These are phyloP conservation scores for Saccharomycopsis sp. DNA, from an alignment of 805 yeast species.

Conservation along the genomic window DNA sequence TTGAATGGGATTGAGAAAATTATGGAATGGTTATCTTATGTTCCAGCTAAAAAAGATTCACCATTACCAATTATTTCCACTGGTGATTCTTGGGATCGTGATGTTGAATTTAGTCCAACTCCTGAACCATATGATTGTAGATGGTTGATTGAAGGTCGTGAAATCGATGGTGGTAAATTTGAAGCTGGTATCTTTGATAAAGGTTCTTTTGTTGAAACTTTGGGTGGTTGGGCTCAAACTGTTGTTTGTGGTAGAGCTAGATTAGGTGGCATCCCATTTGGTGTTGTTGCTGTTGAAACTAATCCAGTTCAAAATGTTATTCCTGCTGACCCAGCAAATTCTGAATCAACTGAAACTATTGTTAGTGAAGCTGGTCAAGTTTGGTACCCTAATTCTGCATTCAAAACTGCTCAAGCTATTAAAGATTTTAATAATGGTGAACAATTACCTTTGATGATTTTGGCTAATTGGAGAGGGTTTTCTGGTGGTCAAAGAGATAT, in stretches of 20 bases:
- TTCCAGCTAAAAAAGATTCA: conserved; percentile 83
- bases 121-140: conserved; percentile 82
- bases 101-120: conserved; percentile 61
- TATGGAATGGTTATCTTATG: conserved; percentile 90
- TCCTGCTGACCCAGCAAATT: conserved; percentile 99
- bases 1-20: conserved; percentile 93
- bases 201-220: conserved; percentile 90
- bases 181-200: conserved; percentile 89
- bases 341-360: conserved; percentile 80
- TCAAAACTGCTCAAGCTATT: conserved; percentile 98
- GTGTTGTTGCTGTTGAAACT: conserved; percentile 96
- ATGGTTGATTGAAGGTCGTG: conserved; percentile 87
- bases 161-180: conserved; percentile 57
- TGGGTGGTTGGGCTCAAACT: conserved; percentile 98
- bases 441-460: conserved; percentile 91
- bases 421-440: conserved; percentile 97
- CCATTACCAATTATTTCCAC: conserved; percentile 87
- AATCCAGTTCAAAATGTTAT: conserved; percentile 79
- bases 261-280: conserved; percentile 97
- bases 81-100: conserved; percentile 80
- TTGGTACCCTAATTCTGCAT: conserved; percentile 99
- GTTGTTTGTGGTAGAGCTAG: conserved; percentile 99
- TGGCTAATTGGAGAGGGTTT: conserved; percentile 99
- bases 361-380: conserved; percentile 98
- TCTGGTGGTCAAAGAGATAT: conserved; percentile 99